These are phyloP conservation scores for Lyophyllum shimeji DNA, from an alignment of 768 basidiomycete genomes.

Conservation along the genomic window DNA sequence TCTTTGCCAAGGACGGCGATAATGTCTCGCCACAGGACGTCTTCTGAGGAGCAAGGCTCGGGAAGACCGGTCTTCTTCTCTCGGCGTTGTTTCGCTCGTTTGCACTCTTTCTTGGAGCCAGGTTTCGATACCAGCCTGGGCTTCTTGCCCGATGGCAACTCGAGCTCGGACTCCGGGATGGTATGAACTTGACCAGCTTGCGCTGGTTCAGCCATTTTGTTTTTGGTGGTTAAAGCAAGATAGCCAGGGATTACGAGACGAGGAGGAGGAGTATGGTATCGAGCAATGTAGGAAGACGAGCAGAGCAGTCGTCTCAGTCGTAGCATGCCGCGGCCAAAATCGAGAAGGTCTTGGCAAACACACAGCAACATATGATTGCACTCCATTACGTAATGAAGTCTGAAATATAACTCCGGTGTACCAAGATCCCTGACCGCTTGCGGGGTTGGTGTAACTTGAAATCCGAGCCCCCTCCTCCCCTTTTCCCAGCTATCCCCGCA, in stretches of 20 bases:
- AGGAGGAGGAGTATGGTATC: background rate
- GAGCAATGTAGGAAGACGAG: background rate
- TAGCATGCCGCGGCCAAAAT: background rate
- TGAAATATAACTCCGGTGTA: background rate
- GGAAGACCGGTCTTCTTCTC: conserved; percentile 43
- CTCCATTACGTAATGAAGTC: conserved; percentile 8
- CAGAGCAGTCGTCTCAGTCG: conserved; percentile 1
- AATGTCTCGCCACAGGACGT: conserved; percentile 76
- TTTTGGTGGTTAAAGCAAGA: background rate
- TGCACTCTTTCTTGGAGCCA: conserved; percentile 25
- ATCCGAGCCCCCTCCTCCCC: background rate
- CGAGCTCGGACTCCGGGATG: conserved; percentile 17
- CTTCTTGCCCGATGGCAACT: conserved; percentile 28
- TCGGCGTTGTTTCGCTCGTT: conserved; percentile 27
- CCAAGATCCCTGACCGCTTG: background rate
- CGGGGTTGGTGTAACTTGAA: background rate
- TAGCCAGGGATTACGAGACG: background rate
- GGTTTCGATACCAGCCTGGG: conserved; percentile 19
- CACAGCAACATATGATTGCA: background rate
- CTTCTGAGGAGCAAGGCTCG: conserved; percentile 69
- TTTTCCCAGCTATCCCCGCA: background rate
- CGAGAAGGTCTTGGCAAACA: conserved; percentile 11
- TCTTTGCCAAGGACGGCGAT: conserved; percentile 62
- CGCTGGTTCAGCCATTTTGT: conserved; percentile 14
- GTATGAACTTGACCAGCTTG: conserved; percentile 20